A percentile compares a stretch with the other conserved stretches of the same genome.
Conservation (phyloP, 495 filamentous ascomycete genomes). For the Pseudevernia furfuracea region DNA sequence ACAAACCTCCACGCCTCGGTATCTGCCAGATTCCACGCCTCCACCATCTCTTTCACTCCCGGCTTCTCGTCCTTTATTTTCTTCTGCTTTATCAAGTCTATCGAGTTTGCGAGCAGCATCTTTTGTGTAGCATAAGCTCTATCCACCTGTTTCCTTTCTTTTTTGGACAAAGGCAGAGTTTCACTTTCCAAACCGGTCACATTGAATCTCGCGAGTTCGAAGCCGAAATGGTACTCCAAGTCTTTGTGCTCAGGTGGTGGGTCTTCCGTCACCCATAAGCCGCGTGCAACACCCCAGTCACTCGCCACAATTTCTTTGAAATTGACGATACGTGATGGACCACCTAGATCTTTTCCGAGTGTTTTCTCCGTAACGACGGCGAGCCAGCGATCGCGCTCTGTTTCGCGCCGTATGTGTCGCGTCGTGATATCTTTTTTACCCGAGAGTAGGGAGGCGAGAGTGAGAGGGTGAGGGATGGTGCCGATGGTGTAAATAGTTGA, state of each 20-base stretch:
- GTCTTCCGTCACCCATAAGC: conserved; percentile 80
- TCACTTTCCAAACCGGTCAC: conserved; percentile 20
- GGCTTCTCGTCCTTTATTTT: conserved; percentile 28
- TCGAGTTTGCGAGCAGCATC: conserved; percentile 53
- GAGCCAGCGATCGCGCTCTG: conserved; percentile 76
- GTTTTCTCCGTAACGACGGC: conserved; percentile 60
- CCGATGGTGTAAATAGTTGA: conserved; percentile 69
- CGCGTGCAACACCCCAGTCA: conserved; percentile 47
- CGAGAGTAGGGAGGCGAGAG: conserved; percentile 55
- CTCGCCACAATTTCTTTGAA: conserved; percentile 80
- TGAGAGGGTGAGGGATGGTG: conserved; percentile 86
- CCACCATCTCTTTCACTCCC: conserved; percentile 39
- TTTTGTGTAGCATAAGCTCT: conserved; percentile 48
- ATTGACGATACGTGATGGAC: conserved; percentile 54
- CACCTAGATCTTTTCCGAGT: conserved; percentile 50
- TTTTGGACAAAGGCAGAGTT: conserved; percentile 13
- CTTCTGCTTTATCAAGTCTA: conserved; percentile 44
- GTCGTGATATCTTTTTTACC: conserved; percentile 49
- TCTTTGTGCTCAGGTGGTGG: conserved; percentile 44
- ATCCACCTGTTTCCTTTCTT: conserved; percentile 33
- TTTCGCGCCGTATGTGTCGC: conserved; percentile 64
- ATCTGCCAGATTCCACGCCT: conserved; percentile 91
- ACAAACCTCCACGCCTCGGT: conserved; percentile 91
- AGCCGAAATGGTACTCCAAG: conserved; percentile 85
- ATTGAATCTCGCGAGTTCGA: conserved; percentile 53